These are phyloP conservation scores for Gaillardinia entomophila DNA, from an alignment of 805 yeast species.

Conservation along the genomic window DNA sequence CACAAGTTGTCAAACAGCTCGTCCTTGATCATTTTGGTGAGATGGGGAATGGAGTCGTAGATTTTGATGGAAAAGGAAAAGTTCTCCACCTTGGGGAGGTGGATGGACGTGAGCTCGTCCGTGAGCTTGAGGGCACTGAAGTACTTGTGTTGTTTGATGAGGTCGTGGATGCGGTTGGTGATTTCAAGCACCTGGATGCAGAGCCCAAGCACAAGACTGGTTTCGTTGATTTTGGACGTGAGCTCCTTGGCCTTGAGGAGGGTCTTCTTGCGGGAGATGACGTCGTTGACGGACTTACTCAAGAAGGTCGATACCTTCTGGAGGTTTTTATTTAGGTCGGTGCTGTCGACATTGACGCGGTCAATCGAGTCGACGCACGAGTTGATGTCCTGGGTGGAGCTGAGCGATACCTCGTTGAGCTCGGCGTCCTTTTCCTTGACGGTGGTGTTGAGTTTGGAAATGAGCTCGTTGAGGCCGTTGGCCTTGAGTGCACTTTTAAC, in stretches of 20 bases:
- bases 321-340: constrained; percentile 50
- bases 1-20: constrained; percentile 64
- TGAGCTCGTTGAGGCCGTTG: constrained; percentile 50
- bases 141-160: constrained; percentile 68
- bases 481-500: constrained; percentile 56
- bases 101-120: constrained; percentile 66
- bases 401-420: constrained; percentile 55
- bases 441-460: constrained; percentile 49
- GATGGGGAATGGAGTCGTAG: constrained; percentile 67
- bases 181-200: constrained; percentile 80
- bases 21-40: constrained; percentile 65
- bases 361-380: constrained; percentile 60
- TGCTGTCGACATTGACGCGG: constrained; percentile 53
- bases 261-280: constrained; percentile 56
- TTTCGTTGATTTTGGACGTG: constrained; percentile 62
- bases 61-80: constrained; percentile 74
- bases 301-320: constrained; percentile 51
- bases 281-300: constrained; percentile 58
- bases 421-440: constrained; percentile 59
- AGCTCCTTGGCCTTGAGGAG: constrained; percentile 59
- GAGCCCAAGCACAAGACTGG: constrained; percentile 60
- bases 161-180: constrained; percentile 78
- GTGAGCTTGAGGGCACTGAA: constrained; percentile 82
- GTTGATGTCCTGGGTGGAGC: constrained; percentile 51
- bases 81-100: constrained; percentile 63